Evolutionary conservation across 805 yeast genomes (phyloP), one percentile per base, ranked within the genome.

Genomic region (Metschnikowia noctiluminum): DNA sequence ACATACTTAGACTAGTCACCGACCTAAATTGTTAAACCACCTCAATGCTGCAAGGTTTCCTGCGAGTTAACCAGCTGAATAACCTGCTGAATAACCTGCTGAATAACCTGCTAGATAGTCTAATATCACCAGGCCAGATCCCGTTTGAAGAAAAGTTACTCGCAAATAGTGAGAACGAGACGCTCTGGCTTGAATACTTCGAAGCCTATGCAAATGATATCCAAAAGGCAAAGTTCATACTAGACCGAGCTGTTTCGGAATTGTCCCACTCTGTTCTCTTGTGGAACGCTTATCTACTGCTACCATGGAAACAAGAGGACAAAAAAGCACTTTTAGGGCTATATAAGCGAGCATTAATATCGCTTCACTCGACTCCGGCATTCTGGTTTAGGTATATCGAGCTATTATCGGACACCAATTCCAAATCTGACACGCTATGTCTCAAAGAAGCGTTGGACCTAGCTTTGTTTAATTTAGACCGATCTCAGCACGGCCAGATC

Each of bases 401-500:
- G 7, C 46, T 55, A 30, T 37, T 43, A 6, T 31, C 28, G 10
- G 14, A 1, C 3, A 42, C 38, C 5, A 14, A 9, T 6, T 9
- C 43, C 9, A 35, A 32, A 11, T 7, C 26, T 12, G 45, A 40
- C 34, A 34, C 28, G 9, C 30, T 30, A 7, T 13, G 28, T 1
- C 40, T 45, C 28, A 28, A 30, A 40, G 31, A 32, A 31, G 53
- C 65, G 3, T 82, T 84, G 58, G 78, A 84, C 56, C 56, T 62
- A 28, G 77, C 85, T 0, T 62, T 87, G 8, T 68, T 70, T 45
- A 53, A 66, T 5, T 56, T 85, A 11, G 80, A 86, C 0, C 45
- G 74, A 6, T 61, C 78, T 0, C 82, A 80, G 48, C 89, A 84
- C 62, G 43, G 42, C 7, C 28, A 38, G 7, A 49, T 70, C 3